Evolutionary conservation across 1,139 yeast species (phyloP), one percentile per base, ranked within the genome.

Genomic region (Candida mesenterica): DNA sequence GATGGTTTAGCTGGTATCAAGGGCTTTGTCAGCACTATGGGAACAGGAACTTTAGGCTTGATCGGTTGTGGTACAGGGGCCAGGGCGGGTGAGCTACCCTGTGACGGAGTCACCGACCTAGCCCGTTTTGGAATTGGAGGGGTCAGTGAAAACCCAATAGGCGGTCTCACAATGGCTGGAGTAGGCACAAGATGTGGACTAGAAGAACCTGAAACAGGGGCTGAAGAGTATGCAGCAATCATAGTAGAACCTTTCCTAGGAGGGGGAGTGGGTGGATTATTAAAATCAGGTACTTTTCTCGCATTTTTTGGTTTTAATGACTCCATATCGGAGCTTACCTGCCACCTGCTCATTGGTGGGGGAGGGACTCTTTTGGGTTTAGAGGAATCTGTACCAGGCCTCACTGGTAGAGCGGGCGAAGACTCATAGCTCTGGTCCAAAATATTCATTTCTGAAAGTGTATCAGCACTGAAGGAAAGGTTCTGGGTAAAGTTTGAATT

Each of bases 121-220:
- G 70, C 59, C 33, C 65, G 53, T 28, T 63, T 62, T 4, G 74
- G 74, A 22, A 68, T 56, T 15, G 69, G 59, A 1, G 74, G 74
- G 0, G 69, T 54, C 0, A 66, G 45, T 4, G 68, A 53, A 37
- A 68, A 68, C 7, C 72, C 75, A 28, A 62, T 41, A 4, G 71
- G 70, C 6, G 42, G 38, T 14, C 32, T 43, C 15, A 34, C 30
- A 15, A 40, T 19, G 5, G 33, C 25, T 9, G 31, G 31, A 3
- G 31, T 15, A 28, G 33, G 14, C 7, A 33, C 5, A n/a, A 32
- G 30, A 28, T 49, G 30, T 30, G 40, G 39, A 28, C 43, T 32
- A 22, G 52, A 15, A 10, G 40, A 28, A 17, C 15, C 29, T 15
- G 46, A 24, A 3, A 49, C n/a, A n/a, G n/a, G n/a, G n/a, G n/a